A percentile compares a stretch with the other conserved stretches of the same genome.
Evolutionary conservation across 2,329 filamentous ascomycete genomes (phyloP).

Genomic region (Sporothrix sp.): DNA sequence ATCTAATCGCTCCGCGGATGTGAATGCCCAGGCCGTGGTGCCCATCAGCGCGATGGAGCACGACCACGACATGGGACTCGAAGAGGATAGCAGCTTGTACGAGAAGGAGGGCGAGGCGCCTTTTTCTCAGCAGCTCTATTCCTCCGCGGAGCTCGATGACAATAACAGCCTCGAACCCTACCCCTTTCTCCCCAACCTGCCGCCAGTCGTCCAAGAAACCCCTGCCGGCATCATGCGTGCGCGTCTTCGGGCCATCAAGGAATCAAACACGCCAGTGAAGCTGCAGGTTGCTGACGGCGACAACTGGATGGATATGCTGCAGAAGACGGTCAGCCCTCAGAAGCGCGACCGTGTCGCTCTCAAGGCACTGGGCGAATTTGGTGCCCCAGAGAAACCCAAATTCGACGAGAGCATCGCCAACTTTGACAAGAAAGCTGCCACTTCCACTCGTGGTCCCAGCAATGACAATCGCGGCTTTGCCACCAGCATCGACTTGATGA

Average conservation of each 20-base stretch:
- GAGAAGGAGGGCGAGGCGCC: conserved; percentile 67
- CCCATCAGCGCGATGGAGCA: conserved; percentile 40
- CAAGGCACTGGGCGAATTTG: conserved; percentile 45
- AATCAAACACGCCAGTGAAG: conserved; percentile 46
- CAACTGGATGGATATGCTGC: conserved; percentile 89
- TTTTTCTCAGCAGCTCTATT: conserved; percentile 63
- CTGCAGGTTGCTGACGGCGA: conserved; percentile 59
- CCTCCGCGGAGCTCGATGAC: conserved; percentile 57
- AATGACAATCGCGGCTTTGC: conserved; percentile 58
- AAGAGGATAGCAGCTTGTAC: conserved; percentile 66
- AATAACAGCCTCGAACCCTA: conserved; percentile 30
- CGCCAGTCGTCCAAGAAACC: conserved; percentile 38
- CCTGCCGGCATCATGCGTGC: conserved; percentile 55
- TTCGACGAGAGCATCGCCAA: conserved; percentile 23
- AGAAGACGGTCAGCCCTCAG: conserved; percentile 85
- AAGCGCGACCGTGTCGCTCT: conserved; percentile 80
- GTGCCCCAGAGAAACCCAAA: conserved; percentile 43
- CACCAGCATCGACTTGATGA: conserved; percentile 92
- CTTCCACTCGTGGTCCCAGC: conserved; percentile 25
- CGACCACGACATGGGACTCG: conserved; percentile 60
- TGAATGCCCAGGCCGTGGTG: conserved; percentile 49
- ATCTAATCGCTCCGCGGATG: conserved; percentile 82
- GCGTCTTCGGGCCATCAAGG: conserved; percentile 53
- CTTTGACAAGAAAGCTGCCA: conserved; percentile 22
- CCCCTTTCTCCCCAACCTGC: conserved; percentile 39